Base-by-base conservation (phyloP, 371 early-diverging fungal species). In the Mortierella sp. region DNA sequence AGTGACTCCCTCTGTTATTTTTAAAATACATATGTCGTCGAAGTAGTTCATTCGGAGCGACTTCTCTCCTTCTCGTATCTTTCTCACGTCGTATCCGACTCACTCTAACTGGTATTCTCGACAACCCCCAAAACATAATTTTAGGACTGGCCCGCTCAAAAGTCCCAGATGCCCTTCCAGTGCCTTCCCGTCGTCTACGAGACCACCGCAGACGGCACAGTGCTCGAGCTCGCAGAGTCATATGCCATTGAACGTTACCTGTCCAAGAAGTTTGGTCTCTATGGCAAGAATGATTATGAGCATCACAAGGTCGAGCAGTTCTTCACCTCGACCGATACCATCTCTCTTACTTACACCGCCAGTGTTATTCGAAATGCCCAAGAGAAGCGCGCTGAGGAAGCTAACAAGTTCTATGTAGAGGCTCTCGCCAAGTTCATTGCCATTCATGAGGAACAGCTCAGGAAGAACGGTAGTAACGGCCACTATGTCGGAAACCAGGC, bases 221-320 rank as follows among this genome's bases (percentile, higher is more conserved):
- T 63, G n/a, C 66, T 83, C 46, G 62, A 72, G 26, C 65, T 84
- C 4, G 56, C 78, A 39, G 83, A 84, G 48, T 65, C 81, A 19
- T 55, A 52, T 9, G 82, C 82, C 17, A 84, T 84, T 48, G 83
- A 83, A 37, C 64, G 67, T n/a, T 84, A 84, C 52, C 57, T 84
- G 2, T 81, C 70, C 31, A 37, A 49, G 24, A 82, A 73, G 51
- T 72, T 62, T 59, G 32, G 56, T 23, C 62, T 82, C 23, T 37
- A 49, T 19, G 78, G 78, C 51, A 53, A 56, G 58, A 70, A 76
- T 39, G 64, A 51, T 4, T 69, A 59, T 28, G 76, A 75, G 30
- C 23, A 60, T 21, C 60, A 60, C 34, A 55, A 59, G 52, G 57
- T 75, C 47, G 59, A 75, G 47, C 56, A 64, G 30, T 56, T 27